Percentiles rank a stretch among this genome's conserved stretches.
phyloP scores from a whole-genome alignment of 225 moss, liverwort and hornwort species.

The Polytrichum commune region DNA sequence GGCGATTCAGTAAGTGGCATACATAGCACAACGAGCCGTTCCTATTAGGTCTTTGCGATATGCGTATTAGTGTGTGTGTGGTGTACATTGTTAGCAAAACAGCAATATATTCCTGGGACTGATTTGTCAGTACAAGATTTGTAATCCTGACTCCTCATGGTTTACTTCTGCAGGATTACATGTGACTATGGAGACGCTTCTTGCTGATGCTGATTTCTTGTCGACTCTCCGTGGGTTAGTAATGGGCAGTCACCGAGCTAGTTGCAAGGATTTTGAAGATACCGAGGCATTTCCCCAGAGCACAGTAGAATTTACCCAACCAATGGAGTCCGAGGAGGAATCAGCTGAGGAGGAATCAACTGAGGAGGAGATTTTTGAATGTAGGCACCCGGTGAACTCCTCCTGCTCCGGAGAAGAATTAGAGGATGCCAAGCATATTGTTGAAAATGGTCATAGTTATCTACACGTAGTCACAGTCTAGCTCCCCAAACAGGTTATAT shows the following conservation, averaged over 20 bases:
- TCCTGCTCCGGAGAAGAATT: conserved; percentile 24
- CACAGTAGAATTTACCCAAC: neutral
- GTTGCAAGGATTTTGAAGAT: conserved; percentile 23
- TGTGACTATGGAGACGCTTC: conserved; percentile 60
- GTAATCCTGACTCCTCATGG: neutral
- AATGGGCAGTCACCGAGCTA: conserved; percentile 52
- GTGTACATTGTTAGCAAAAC: no score
- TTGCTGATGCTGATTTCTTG: conserved; percentile 53
- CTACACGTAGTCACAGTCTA: conserved; percentile 18
- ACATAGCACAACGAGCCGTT: neutral
- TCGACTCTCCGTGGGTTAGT: conserved; percentile 50
- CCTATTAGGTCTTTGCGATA: no score
- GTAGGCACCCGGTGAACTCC: conserved; percentile 13
- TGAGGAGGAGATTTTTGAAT: conserved; percentile 6
- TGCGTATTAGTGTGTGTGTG: no score
- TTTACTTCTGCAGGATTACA: conserved; percentile 47
- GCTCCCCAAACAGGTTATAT: neutral
- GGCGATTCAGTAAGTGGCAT: conserved; percentile 84
- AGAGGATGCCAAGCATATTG: conserved; percentile 34
- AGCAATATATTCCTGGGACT: neutral
- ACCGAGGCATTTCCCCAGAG: neutral
- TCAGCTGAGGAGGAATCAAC: no score
- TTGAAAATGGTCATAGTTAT: conserved; percentile 29
- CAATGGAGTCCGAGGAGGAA: no score
- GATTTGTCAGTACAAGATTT: neutral